Percentiles rank a stretch among this genome's conserved stretches.
These are phyloP conservation scores for Mucor irregularis DNA, from an alignment of 371 early-diverging fungal species.

Conservation along the genomic window DNA sequence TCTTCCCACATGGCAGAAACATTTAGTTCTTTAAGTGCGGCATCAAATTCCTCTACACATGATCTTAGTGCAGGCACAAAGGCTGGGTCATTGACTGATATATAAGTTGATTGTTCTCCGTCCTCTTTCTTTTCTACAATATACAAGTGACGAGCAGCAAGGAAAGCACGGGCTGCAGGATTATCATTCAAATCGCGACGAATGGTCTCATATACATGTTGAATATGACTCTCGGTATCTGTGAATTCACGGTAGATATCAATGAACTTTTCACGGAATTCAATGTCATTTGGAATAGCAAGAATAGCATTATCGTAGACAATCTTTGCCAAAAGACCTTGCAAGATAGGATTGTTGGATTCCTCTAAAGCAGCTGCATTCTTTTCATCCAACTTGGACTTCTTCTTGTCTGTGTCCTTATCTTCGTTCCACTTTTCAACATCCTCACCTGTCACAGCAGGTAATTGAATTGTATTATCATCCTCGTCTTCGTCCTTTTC, in stretches of 20 bases:
- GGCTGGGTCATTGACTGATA: conserved; percentile 41
- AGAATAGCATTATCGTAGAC: conserved; percentile 86
- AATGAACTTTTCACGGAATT: conserved; percentile 75
- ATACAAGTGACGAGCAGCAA: conserved; percentile 57
- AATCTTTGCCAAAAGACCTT: conserved; percentile 78
- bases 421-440: conserved; percentile 38
- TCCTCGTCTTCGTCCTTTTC: conserved; percentile 33
- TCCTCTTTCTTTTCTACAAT: conserved; percentile 26
- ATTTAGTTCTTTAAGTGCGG: conserved; percentile 33
- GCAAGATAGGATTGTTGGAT: conserved; percentile 70
- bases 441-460: conserved; percentile 64
- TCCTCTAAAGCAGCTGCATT: conserved; percentile 45
- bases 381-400: conserved; percentile 38
- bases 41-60: conserved; percentile 53
- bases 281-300: conserved; percentile 70
- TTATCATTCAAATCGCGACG: conserved; percentile 57
- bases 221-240: conserved; percentile 35
- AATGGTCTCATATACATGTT: conserved; percentile 59
- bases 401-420: conserved; percentile 35
- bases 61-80: conserved; percentile 61
- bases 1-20: conserved; percentile 54
- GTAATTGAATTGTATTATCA: conserved; percentile 53
- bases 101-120: conserved; percentile 16
- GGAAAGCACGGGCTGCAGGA: conserved; percentile 61
- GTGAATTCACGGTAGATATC: conserved; percentile 67